Base-by-base conservation (phyloP, 2,329 filamentous ascomycete species). In the Pseudogymnoascus sp. region DNA sequence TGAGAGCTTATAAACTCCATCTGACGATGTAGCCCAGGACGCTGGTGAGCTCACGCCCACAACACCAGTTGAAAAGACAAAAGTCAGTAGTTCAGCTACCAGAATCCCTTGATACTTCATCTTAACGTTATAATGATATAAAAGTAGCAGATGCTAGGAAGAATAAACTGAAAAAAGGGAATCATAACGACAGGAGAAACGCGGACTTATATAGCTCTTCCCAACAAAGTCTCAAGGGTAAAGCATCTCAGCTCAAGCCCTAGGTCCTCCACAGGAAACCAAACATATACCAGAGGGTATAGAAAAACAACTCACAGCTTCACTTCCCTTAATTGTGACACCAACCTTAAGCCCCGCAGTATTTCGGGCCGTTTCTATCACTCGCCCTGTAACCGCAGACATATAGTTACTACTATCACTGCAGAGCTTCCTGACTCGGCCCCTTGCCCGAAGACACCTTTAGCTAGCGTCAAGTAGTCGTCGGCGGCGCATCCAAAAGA, bases 1-100 rank as follows among this genome's bases (percentile, higher is more conserved):
- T 28, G 71, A 73, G 9, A 61, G 35, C 11, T 61, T 61, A 52
- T 61, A 41, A 6, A 28, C 23, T 52, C 60, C 60, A n/a, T 61
- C 40, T 14, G 60, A 52, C 23, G 60, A 52, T 61, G 60, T 61
- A 2, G 23, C 21, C 60, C 60, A 61, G 12, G 60, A 41, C 9
- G 28, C 38, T 1, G 60, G 60, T n/a, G 38, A 35, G 12, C 12
- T 7, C 40, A 45, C 23, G 5, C 60, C 60, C 14, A 35, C 60
- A 33, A 61, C 38, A 49, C 16, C n/a, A 18, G 60, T 45, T 52
- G 60, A 61, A 49, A 52, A 61, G 8, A 35, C 40, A 61, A 61
- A 61, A 2, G 35, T 33, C 14, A 61, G 38, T 21, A 61, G 60
- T 7, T 61, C 38, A 23, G 38, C 59, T n/a, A 61, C 37, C 4